Base-by-base conservation (phyloP, 306 rosid species). In the Cicer chorassanicum region DNA sequence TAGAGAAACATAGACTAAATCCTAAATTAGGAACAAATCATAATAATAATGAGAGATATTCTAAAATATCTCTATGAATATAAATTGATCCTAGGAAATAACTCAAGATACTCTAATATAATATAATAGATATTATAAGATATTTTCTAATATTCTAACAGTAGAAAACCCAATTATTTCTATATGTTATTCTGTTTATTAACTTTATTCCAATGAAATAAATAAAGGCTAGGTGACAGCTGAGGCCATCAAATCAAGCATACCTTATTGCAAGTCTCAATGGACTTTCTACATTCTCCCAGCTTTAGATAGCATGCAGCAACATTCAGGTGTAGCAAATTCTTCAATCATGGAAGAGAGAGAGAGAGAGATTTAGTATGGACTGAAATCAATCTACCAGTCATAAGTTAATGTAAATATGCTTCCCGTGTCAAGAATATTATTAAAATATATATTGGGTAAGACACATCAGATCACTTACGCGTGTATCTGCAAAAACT, bases 181-280 rank as follows among this genome's bases (percentile, higher is more conserved):
- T 65, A 49, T 13, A 34, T 38, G 59, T 6, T 24, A 9, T 43
- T 67, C 43, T 21, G 57, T 45, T 67, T 12, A 19, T 18, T 16
- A 49, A 43, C 39, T 51, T 56, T 39, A 64, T 44, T 64, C 72
- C 40, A 40, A 54, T 45, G 7, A 74, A 82, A 57, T 40, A 64
- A 56, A 75, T 49, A 13, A 77, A 57, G 45, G 61, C 39, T 44
- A 71, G 41, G 55, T 38, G 55, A 42, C 45, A 59, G 56, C 11
- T 3, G 49, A 67, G 65, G 44, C 60, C 84, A 78, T 64, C 40
- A 59, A 69, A 78, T 64, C 40, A 59, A 69, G 7, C 78, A 57
- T 84, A 90, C 97, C 93, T 94, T 94, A 65, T 94, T 92, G 92
- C 99, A 94, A 65, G 80, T 88, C 82, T 94, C 99, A 44, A 94